Evolutionary conservation across 495 filamentous ascomycete genomes (phyloP), one percentile per base, ranked within the genome.

Genomic region (Tuber microsphaerosporum): DNA sequence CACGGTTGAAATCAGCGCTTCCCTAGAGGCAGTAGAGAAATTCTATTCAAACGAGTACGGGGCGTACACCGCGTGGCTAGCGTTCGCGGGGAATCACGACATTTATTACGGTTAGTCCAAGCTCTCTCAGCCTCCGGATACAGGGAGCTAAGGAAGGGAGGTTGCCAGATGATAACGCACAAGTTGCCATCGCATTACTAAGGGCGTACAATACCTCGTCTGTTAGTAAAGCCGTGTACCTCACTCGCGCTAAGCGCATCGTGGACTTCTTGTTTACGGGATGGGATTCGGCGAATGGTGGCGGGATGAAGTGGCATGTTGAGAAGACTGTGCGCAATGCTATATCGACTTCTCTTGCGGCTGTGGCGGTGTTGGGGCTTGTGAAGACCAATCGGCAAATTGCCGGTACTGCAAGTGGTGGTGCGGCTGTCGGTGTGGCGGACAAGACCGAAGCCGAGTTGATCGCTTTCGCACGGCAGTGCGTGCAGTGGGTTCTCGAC

Each of bases 61-160:
- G 14, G 80, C 80, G 41, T 81, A 81, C n/a, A 79, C 75, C 71
- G 80, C 80, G 31, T 81, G 80, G 80, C 43, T 81, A 44, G 78
- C 69, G 37, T 72, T 72, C 34, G 12, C 46, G 4, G 76, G 79
- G 7, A 78, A 81, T 44, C 43, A 73, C 17, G 80, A 81, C 74
- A 77, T 81, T 42, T 81, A 81, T 46, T 81, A 81, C 39, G 80
- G 80, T 81, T 65, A 14, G 79, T 42, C 48, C 19, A 45, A 37
- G n/a, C 16, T 22, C 45, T 14, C n/a, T n/a, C 12, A 12, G 0
- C 31, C 31, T 4, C 42, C 9, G n/a, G 42, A 43, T 17, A 41
- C 14, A 39, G 31, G 37, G n/a, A 7, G 31, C 39, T 39, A 71
- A 74, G 56, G 45, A 12, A 22, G 51, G 51, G 20, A n/a, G n/a